Percentiles rank a stretch among this genome's conserved stretches.
phyloP scores from a whole-genome alignment of 148 eudicot genomes.

The Vaccinium darrowii region DNA sequence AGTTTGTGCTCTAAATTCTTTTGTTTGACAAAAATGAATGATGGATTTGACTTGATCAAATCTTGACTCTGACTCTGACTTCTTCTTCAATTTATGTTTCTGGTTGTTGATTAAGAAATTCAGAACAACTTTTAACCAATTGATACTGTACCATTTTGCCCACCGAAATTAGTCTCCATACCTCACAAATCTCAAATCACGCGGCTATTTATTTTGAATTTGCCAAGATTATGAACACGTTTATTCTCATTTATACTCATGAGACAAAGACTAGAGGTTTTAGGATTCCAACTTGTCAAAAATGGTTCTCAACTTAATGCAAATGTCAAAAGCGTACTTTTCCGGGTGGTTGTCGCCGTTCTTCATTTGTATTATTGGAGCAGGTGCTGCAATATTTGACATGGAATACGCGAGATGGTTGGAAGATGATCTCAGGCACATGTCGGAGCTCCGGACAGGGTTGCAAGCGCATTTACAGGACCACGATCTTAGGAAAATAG shows the following conservation, averaged over 20 bases:
- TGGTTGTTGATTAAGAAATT: neutral
- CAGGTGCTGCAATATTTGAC: constrained; percentile 86
- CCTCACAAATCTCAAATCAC: neutral
- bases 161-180: neutral
- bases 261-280: neutral
- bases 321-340: too few species aligned
- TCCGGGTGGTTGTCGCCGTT: too few species aligned
- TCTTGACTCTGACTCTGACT: neutral
- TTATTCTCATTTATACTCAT: neutral
- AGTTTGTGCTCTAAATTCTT: neutral
- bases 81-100: neutral
- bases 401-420: constrained; percentile 85
- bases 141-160: neutral
- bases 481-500: constrained; percentile 59
- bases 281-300: neutral
- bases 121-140: neutral
- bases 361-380: neutral
- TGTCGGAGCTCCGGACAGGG: constrained; percentile 75
- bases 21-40: neutral
- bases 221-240: neutral
- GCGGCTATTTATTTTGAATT: neutral
- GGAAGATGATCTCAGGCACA: constrained; percentile 85
- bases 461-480: constrained; percentile 83
- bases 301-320: neutral
- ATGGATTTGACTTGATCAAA: neutral